phyloP scores from a whole-genome alignment of 106 monocot species.

The Dendrobium nobile region DNA sequence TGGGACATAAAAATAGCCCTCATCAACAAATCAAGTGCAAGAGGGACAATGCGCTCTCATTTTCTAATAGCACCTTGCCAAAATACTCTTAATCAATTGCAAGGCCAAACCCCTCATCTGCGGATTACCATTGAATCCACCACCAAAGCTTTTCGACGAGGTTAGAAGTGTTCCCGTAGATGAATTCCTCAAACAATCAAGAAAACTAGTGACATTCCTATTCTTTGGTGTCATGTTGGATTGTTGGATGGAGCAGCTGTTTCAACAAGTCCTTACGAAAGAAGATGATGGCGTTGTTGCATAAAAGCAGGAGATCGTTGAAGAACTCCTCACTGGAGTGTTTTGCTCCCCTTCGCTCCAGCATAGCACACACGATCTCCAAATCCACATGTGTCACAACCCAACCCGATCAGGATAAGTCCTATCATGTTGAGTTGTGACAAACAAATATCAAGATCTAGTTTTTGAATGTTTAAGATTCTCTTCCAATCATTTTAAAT shows the following conservation, averaged over 20 bases:
- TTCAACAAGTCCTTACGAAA: slow-evolving; percentile 44
- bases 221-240: neutral
- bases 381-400: slow-evolving; percentile 64
- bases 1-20: too few relatives aligned
- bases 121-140: neutral
- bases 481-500: too few relatives aligned
- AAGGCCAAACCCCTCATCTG: neutral
- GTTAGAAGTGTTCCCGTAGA: neutral
- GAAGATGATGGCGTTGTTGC: slow-evolving; percentile 77
- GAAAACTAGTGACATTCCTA: neutral
- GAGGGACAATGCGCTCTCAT: too few relatives aligned
- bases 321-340: slow-evolving; percentile 38
- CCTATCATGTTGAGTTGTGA: too few relatives aligned
- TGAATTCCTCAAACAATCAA: neutral
- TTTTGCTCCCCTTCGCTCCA: slow-evolving; percentile 19
- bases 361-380: slow-evolving; percentile 34
- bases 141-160: neutral
- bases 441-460: too few relatives aligned
- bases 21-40: too few relatives aligned
- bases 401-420: too few relatives aligned
- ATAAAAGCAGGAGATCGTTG: slow-evolving; percentile 77
- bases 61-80: too few relatives aligned
- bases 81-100: too few relatives aligned
- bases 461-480: too few relatives aligned
- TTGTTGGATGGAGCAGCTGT: slow-evolving; percentile 25